These are phyloP conservation scores for Teratosphaeriaceae sp. DNA, from an alignment of 2,329 filamentous ascomycete species.

Conservation along the genomic window DNA sequence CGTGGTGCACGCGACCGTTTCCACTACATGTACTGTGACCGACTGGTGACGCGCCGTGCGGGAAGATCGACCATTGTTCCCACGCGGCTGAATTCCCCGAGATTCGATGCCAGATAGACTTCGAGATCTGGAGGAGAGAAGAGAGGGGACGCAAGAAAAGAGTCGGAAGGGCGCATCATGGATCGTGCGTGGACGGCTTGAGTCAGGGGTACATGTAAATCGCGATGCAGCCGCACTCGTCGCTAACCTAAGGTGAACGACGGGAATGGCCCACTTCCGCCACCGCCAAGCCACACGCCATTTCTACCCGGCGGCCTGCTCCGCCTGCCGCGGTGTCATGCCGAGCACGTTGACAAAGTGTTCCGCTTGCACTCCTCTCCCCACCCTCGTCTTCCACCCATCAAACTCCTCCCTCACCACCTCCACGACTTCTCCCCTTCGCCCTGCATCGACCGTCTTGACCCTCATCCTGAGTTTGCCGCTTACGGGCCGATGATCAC, in stretches of 20 bases:
- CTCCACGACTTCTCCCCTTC: constrained; percentile 37
- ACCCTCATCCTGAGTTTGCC: constrained; percentile 75
- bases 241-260: too few relatives aligned
- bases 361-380: constrained; percentile 60
- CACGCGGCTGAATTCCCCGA: background rate
- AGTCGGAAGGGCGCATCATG: too few relatives aligned
- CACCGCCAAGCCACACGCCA: background rate
- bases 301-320: background rate
- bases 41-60: too few relatives aligned
- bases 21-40: too few relatives aligned
- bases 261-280: too few relatives aligned
- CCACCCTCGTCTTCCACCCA: constrained; percentile 60
- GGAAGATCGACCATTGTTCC: background rate
- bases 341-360: constrained; percentile 3
- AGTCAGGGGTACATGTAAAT: too few relatives aligned
- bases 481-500: constrained; percentile 89
- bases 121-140: background rate
- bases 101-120: background rate
- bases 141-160: background rate
- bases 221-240: too few relatives aligned
- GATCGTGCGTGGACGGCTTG: too few relatives aligned
- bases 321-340: background rate
- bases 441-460: constrained; percentile 71
- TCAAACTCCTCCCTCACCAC: constrained; percentile 56
- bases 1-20: too few relatives aligned